Evolutionary conservation across 2,329 filamentous ascomycete species (phyloP), one percentile per base, ranked within the genome.

Genomic region (Aquanectria penicillioides): DNA sequence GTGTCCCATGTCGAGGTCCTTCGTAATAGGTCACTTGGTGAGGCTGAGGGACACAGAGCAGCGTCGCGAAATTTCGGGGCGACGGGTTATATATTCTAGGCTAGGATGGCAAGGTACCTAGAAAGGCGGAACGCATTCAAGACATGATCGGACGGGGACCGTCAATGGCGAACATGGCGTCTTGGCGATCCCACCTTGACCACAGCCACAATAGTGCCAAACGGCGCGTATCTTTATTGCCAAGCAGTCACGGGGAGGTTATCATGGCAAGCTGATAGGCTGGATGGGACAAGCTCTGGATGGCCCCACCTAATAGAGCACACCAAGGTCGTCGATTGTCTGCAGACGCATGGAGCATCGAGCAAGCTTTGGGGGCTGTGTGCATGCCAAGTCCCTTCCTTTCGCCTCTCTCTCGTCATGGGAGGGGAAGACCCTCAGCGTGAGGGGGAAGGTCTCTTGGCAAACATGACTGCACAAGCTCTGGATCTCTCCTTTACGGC

Each of bases 151-250:
- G 60, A 57, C 67, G 51, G 65, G 52, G 43, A 48, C 59, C 51
- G 65, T 68, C 57, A 52, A 61, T 60, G 40, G 50, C 46, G 59
- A 68, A 57, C 63, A 59, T 64, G 54, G 65, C 47, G 61, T 59
- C 56, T 60, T 50, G 56, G 40, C 49, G 59, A 52, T 65, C 66
- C 49, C 67, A 65, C 67, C 57, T 49, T 31, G 53, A 20, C 60
- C 62, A 58, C 57, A 67, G 67, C 67, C 67, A 70, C 66, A 67
- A 50, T 59, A 53, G 53, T 61, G 26, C 46, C 47, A 59, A 66
- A 66, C 58, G 60, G 63, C 56, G 62, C 57, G 51, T 59, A 59
- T 59, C 58, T 61, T 50, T 53, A 44, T 48, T 51, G 68, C 64
- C 64, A 67, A 66, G 63, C 51, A 37, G 51, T 59, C 43, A 54